Conservation (phyloP, 305 asterid species). For the Fraxinus greggii region DNA sequence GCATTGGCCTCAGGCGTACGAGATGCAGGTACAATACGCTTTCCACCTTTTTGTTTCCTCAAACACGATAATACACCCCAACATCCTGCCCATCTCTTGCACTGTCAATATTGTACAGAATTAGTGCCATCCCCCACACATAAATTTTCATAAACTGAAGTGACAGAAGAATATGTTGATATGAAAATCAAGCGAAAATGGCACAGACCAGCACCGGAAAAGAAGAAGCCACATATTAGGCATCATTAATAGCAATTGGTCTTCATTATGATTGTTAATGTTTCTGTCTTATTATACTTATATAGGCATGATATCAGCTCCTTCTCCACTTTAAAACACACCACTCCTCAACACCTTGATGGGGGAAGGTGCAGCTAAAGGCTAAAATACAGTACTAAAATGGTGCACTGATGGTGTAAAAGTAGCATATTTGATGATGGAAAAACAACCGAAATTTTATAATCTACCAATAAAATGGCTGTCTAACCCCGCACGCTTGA, state of each 20-base stretch:
- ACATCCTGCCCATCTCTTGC: conserved; percentile 85
- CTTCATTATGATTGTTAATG: background rate
- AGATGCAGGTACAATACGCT: conserved; percentile 86
- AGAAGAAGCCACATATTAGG: conserved; percentile 9
- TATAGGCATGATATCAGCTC: background rate
- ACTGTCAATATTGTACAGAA: conserved; percentile 48
- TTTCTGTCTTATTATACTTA: background rate
- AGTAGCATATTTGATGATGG: background rate
- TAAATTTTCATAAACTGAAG: conserved; percentile 7
- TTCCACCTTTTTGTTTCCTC: conserved; percentile 85
- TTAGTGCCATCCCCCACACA: background rate
- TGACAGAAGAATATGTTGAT: background rate
- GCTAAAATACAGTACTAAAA: background rate
- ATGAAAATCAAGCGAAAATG: background rate
- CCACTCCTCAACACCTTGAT: background rate
- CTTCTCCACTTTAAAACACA: background rate
- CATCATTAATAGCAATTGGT: background rate
- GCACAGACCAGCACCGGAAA: background rate
- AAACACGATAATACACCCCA: conserved; percentile 86
- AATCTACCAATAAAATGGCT: background rate
- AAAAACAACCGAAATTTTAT: background rate
- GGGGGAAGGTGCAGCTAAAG: background rate
- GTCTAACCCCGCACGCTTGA: background rate
- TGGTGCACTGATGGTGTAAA: background rate
- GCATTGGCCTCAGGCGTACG: conserved; percentile 70